A percentile compares a stretch with the other conserved stretches of the same genome.
phyloP scores from a whole-genome alignment of 768 basidiomycete species.

The Suillus clintonianus region DNA sequence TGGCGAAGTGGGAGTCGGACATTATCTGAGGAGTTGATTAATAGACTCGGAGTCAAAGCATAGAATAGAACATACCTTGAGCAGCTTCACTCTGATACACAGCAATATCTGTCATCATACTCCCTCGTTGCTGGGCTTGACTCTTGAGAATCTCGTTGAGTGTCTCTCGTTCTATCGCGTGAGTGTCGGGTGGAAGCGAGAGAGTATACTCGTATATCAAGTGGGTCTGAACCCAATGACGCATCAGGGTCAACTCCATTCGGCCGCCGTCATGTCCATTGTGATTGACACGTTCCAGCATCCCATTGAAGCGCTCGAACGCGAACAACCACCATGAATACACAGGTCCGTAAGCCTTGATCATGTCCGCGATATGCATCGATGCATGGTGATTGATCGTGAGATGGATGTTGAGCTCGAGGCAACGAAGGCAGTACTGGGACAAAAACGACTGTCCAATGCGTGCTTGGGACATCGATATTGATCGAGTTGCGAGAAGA shows the following conservation, averaged over 20 bases:
- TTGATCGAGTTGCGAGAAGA: not conserved
- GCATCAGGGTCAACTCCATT: not conserved
- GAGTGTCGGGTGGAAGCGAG: not conserved
- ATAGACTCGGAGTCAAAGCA: too few species aligned
- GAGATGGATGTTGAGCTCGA: not conserved
- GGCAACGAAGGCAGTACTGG: not conserved
- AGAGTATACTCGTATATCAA: not conserved
- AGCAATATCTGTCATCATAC: not conserved
- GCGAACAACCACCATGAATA: conserved; percentile 39
- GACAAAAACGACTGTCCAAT: not conserved
- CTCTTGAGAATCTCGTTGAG: not conserved
- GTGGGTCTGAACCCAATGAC: not conserved
- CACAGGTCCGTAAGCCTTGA: conserved; percentile 36
- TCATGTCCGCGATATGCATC: conserved; percentile 35
- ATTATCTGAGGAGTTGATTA: not conserved
- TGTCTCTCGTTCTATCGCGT: not conserved
- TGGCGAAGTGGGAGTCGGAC: not conserved
- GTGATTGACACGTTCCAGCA: conserved; percentile 21
- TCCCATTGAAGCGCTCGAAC: conserved; percentile 37
- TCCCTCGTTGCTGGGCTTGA: not conserved
- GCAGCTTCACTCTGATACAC: not conserved
- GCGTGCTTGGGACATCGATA: not conserved
- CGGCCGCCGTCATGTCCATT: not conserved
- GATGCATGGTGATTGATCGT: conserved; percentile 39
- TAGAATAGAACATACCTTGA: not conserved